phyloP scores from a whole-genome alignment of 805 yeast species.

The Kluyveromyces starmeri region DNA sequence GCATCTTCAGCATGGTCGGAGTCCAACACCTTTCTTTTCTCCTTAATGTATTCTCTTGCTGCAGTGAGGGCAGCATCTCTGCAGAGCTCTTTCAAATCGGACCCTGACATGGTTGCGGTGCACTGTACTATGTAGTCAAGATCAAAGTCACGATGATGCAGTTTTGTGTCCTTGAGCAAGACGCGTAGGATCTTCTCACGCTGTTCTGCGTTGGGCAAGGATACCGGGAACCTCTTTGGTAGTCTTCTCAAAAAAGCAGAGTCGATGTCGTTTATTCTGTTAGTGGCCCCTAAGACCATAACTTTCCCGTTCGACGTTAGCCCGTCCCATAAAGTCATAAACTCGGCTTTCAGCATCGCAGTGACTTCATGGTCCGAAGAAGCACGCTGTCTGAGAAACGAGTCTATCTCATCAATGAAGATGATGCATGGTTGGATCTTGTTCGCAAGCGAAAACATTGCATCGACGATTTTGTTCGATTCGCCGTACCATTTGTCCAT shows the following conservation, averaged over 20 bases:
- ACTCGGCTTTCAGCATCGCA: conserved; percentile 88
- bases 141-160: conserved; percentile 50
- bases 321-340: conserved; percentile 98
- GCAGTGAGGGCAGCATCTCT: conserved; percentile 89
- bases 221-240: conserved; percentile 81
- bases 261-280: conserved; percentile 86
- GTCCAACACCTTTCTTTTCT: conserved; percentile 38
- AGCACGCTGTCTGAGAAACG: conserved; percentile 79
- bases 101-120: conserved; percentile 78
- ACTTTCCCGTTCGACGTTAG: conserved; percentile 67
- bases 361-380: conserved; percentile 91
- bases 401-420: conserved; percentile 93
- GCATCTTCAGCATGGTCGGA: conserved; percentile 20
- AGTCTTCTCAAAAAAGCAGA: conserved; percentile 84
- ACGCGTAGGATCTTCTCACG: conserved; percentile 63
- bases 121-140: conserved; percentile 47
- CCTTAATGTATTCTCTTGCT: conserved; percentile 72
- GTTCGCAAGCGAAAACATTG: conserved; percentile 79
- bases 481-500: conserved; percentile 99
- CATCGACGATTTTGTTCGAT: conserved; percentile 87
- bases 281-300: conserved; percentile 89
- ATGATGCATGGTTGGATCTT: conserved; percentile 92
- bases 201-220: conserved; percentile 60
- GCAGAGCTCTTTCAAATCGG: conserved; percentile 84
- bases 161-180: conserved; percentile 52